phyloP scores from a whole-genome alignment of 78 protist genomes.

The Carpediemonas membranifera region DNA sequence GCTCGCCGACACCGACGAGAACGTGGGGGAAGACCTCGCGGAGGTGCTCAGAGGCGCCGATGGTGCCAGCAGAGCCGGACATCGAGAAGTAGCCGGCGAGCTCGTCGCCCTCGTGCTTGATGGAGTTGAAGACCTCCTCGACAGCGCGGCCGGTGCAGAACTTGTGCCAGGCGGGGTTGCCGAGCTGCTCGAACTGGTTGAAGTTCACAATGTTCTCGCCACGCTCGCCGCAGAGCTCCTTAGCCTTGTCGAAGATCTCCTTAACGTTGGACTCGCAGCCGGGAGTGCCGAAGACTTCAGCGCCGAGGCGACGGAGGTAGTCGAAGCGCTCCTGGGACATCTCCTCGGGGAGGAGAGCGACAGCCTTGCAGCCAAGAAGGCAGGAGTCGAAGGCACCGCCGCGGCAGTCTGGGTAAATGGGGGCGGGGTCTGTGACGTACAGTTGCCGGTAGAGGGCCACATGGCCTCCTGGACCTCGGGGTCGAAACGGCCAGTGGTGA shows the following conservation, averaged over 20 bases:
- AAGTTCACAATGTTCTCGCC: no score
- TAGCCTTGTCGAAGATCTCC: conserved; percentile 37
- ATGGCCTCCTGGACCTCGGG: conserved; percentile 20
- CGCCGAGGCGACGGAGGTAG: conserved; percentile 21
- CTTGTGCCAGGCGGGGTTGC: conserved; percentile 36
- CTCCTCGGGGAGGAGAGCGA: conserved; percentile 38
- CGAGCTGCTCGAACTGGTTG: conserved; percentile 32
- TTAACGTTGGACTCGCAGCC: conserved; percentile 43
- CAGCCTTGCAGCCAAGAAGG: conserved; percentile 27
- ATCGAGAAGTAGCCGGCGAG: conserved; percentile 18
- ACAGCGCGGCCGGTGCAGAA: conserved; percentile 35
- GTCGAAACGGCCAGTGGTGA: conserved; percentile 22
- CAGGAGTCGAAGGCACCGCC: conserved; percentile 37
- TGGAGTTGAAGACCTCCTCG: conserved; percentile 13
- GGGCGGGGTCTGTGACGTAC: no score
- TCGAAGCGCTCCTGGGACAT: conserved; percentile 45
- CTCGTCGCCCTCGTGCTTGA: background rate
- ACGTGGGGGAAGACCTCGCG: conserved; percentile 20
- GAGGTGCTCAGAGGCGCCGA: conserved; percentile 36
- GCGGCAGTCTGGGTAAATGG: no score
- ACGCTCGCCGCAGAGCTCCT: no score
- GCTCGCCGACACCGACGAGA: conserved; percentile 29
- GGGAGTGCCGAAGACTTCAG: conserved; percentile 34
- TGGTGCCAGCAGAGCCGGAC: conserved; percentile 40
- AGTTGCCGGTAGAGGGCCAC: conserved; percentile 48